phyloP scores from a whole-genome alignment of 208 protist genomes.

The Vickermania spadyakhi region DNA sequence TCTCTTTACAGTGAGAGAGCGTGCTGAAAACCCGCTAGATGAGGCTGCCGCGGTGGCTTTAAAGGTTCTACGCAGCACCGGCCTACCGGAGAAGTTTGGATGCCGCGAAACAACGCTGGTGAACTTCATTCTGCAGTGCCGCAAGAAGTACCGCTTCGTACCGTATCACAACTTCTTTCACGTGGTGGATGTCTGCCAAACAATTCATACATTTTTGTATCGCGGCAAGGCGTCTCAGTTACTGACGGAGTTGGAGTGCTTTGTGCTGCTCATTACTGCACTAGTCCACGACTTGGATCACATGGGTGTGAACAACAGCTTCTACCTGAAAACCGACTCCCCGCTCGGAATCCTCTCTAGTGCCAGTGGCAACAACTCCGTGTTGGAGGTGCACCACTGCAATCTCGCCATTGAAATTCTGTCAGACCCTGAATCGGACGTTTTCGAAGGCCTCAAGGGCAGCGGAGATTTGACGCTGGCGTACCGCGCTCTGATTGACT shows the following conservation, averaged over 20 bases:
- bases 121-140: slow-evolving; percentile 74
- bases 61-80: slow-evolving; percentile 39
- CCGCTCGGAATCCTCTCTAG: slow-evolving; percentile 76
- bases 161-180: slow-evolving; percentile 88
- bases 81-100: slow-evolving; percentile 66
- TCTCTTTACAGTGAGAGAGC: slow-evolving; percentile 53
- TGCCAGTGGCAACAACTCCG: slow-evolving; percentile 69
- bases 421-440: slow-evolving; percentile 52
- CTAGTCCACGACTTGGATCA: slow-evolving; percentile 82
- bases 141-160: slow-evolving; percentile 70
- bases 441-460: slow-evolving; percentile 50
- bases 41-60: slow-evolving; percentile 37
- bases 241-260: slow-evolving; percentile 70
- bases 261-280: slow-evolving; percentile 66
- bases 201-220: slow-evolving; percentile 64
- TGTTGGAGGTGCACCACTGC: slow-evolving; percentile 86
- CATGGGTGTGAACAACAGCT: slow-evolving; percentile 89
- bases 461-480: slow-evolving; percentile 26
- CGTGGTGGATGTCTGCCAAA: slow-evolving; percentile 78
- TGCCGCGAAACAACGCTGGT: slow-evolving; percentile 58
- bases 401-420: slow-evolving; percentile 83
- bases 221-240: slow-evolving; percentile 27
- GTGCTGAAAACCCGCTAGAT: slow-evolving; percentile 26
- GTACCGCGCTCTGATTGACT: slow-evolving; percentile 72
- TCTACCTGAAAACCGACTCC: slow-evolving; percentile 83